Evolutionary conservation across 1,139 yeast species (phyloP).

Genomic region (Kodamaea anthophila): DNA sequence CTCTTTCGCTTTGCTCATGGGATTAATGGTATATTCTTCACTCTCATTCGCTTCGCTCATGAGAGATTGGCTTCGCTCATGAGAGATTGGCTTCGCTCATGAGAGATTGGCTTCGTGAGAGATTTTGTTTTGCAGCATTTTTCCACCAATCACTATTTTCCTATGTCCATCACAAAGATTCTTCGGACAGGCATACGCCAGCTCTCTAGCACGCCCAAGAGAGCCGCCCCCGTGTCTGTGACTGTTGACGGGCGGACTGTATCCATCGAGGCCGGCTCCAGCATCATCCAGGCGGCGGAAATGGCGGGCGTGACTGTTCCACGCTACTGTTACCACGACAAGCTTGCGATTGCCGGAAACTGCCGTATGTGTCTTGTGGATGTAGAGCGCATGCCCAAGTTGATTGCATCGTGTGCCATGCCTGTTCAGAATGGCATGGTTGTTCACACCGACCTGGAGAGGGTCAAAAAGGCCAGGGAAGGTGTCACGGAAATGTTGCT

Average conservation of each 20-base stretch:
- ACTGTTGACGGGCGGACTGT: slow-evolving; percentile 77
- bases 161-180: slow-evolving; percentile 10
- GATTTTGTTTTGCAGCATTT: too few relatives aligned
- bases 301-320: slow-evolving; percentile 87
- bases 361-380: slow-evolving; percentile 94
- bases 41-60: too few relatives aligned
- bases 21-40: too few relatives aligned
- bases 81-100: too few relatives aligned
- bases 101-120: too few relatives aligned
- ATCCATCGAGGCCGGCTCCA: slow-evolving; percentile 78
- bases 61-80: too few relatives aligned
- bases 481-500: slow-evolving; percentile 87
- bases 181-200: slow-evolving; percentile 25
- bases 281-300: slow-evolving; percentile 88
- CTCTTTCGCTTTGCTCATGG: too few relatives aligned
- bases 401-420: slow-evolving; percentile 88
- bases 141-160: too few relatives aligned
- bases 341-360: slow-evolving; percentile 89
- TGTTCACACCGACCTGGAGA: slow-evolving; percentile 72
- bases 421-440: slow-evolving; percentile 90
- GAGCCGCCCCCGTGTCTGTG: slow-evolving; percentile 58
- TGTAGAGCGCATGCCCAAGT: slow-evolving; percentile 84
- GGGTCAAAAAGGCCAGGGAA: slow-evolving; percentile 80
- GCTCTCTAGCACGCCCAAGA: slow-evolving; percentile 21
- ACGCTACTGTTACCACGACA: slow-evolving; percentile 87